A percentile compares a stretch with the other conserved stretches of the same genome.
These are phyloP conservation scores for Begonia loranthoides DNA, from an alignment of 306 rosid species.

Conservation along the genomic window DNA sequence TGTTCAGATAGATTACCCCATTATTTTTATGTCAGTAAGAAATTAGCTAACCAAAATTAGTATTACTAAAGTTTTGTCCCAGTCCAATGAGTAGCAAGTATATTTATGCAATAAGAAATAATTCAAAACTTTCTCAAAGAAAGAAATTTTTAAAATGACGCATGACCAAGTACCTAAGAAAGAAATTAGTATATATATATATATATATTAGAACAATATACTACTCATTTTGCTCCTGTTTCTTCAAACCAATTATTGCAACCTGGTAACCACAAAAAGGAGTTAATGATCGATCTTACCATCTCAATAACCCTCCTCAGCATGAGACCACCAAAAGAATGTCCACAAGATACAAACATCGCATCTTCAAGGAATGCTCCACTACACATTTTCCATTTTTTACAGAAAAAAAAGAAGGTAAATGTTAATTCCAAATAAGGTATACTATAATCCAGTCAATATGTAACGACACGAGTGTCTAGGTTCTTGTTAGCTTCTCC, in stretches of 20 bases:
- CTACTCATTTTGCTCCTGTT: no score
- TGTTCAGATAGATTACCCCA: no score
- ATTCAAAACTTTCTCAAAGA: not conserved
- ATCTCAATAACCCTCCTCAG: slow-evolving; percentile 86
- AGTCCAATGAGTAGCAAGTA: not conserved
- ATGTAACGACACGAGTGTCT: not conserved
- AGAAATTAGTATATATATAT: no score
- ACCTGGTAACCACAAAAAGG: no score
- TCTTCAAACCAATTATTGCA: no score
- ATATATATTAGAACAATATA: no score
- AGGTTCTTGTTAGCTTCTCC: no score
- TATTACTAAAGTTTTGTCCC: no score
- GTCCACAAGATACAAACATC: slow-evolving; percentile 87
- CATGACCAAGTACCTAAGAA: no score
- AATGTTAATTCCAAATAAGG: not conserved
- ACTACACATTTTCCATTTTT: slow-evolving; percentile 23
- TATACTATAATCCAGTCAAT: not conserved
- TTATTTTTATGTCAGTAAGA: no score
- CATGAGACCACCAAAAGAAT: slow-evolving; percentile 94
- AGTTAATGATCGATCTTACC: slow-evolving; percentile 27
- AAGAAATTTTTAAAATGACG: no score
- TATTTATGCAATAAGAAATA: not conserved
- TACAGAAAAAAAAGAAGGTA: slow-evolving; percentile 2
- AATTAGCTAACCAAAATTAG: no score
- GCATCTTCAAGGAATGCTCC: slow-evolving; percentile 97